Percentiles rank a stretch among this genome's conserved stretches.
These are phyloP conservation scores for Aspergillus nidulans DNA, from an alignment of 495 filamentous ascomycete species.

Conservation along the genomic window DNA sequence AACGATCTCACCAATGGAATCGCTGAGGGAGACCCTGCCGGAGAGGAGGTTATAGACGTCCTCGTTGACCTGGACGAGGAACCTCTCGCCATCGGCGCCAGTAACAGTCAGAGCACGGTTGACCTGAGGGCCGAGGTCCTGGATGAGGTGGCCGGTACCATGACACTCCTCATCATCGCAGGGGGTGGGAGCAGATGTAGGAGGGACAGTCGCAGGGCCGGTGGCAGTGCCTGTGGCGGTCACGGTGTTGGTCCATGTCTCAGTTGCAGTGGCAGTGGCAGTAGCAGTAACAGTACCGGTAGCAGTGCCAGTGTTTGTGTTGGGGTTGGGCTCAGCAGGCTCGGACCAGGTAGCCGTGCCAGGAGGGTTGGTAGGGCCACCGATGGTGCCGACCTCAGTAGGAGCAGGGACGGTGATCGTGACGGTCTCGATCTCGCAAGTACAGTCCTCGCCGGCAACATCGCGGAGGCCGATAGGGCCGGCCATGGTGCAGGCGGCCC, in stretches of 20 bases:
- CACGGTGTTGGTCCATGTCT: background rate
- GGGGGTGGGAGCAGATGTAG: conserved; percentile 5
- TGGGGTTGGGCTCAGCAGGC: background rate
- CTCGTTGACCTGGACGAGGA: conserved; percentile 19
- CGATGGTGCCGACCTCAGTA: too few relatives aligned
- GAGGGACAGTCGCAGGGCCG: background rate
- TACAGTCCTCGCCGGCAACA: conserved; percentile 3
- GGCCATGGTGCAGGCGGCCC: conserved; percentile 18
- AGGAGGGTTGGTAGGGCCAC: too few relatives aligned
- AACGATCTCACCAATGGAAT: conserved; percentile 22
- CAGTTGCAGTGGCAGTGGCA: background rate
- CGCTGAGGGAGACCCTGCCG: conserved; percentile 16
- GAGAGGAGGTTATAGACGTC: conserved; percentile 16
- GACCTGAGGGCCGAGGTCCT: conserved; percentile 24
- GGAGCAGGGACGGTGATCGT: conserved; percentile 12
- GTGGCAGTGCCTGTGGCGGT: conserved; percentile 13
- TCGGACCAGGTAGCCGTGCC: background rate
- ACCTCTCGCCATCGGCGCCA: conserved; percentile 7
- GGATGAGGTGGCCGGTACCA: conserved; percentile 24
- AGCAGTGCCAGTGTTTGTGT: background rate
- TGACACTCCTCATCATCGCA: conserved; percentile 18
- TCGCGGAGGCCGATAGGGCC: conserved; percentile 12
- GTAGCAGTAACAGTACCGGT: background rate
- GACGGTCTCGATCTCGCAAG: conserved; percentile 11
- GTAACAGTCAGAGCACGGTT: conserved; percentile 19